Evolutionary conservation across 306 rosid genomes (phyloP).

Genomic region (Spatholobus suberectus): DNA sequence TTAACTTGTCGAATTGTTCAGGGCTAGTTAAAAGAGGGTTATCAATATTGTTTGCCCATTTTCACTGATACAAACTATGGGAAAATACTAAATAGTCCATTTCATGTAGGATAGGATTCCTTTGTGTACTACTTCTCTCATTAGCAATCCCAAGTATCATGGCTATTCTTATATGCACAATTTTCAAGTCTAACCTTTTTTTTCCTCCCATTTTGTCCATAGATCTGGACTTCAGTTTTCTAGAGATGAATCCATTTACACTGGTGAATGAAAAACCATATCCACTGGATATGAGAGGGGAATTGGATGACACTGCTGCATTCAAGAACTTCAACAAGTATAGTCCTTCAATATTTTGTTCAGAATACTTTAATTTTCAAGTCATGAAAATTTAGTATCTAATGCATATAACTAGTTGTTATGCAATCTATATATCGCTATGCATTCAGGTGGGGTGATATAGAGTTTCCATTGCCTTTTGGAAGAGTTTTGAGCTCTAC

Average conservation of each 20-base stretch:
- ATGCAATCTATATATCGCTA: constrained; percentile 22
- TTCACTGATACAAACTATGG: background rate
- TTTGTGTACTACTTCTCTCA: background rate
- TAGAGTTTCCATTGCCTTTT: constrained; percentile 89
- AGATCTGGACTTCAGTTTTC: constrained; percentile 86
- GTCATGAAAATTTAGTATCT: constrained; percentile 12
- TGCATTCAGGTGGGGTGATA: constrained; percentile 70
- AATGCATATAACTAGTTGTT: constrained; percentile 21
- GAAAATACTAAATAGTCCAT: background rate
- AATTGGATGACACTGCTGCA: constrained; percentile 89
- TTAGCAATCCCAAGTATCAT: background rate
- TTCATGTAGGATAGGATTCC: background rate
- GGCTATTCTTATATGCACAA: background rate
- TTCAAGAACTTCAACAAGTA: constrained; percentile 89
- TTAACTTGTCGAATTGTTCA: background rate
- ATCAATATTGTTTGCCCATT: background rate
- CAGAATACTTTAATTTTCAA: constrained; percentile 26
- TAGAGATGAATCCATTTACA: constrained; percentile 92
- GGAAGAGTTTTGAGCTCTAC: constrained; percentile 79
- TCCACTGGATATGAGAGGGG: constrained; percentile 94
- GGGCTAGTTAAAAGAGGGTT: background rate
- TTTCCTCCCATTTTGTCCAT: constrained; percentile 3
- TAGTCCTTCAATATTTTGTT: constrained; percentile 29
- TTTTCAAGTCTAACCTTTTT: constrained; percentile 30
- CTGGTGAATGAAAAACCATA: constrained; percentile 78